phyloP scores from a whole-genome alignment of 805 yeast species.

The Yarrowia porcina region DNA sequence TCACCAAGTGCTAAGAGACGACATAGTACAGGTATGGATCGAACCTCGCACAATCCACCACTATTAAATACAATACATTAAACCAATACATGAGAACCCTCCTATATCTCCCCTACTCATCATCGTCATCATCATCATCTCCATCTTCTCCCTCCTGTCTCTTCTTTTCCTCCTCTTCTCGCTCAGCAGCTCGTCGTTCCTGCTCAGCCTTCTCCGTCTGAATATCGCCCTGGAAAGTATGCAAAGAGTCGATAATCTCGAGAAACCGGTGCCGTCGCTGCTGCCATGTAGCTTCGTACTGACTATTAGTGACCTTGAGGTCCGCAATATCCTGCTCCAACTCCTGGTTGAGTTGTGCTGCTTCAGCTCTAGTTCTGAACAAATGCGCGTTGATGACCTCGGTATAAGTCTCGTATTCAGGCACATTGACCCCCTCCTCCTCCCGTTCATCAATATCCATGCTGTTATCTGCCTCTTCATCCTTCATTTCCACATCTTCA shows the following conservation, averaged over 20 bases:
- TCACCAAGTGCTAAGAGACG: no score
- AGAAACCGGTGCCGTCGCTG: conserved; percentile 18
- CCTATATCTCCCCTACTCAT: no score
- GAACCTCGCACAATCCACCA: no score
- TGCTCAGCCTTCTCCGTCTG: conserved; percentile 25
- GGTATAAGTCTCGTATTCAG: conserved; percentile 3
- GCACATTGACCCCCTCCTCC: background rate
- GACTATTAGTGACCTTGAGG: conserved; percentile 16
- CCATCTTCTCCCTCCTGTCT: conserved; percentile 5
- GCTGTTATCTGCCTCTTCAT: conserved; percentile 19
- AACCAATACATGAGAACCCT: background rate
- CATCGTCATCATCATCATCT: background rate
- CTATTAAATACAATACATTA: background rate
- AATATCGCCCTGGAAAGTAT: conserved; percentile 22
- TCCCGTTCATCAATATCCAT: conserved; percentile 2
- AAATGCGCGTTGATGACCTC: background rate
- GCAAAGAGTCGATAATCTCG: conserved; percentile 20
- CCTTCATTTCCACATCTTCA: conserved; percentile 27
- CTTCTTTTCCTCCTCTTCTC: conserved; percentile 21
- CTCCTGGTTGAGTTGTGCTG: conserved; percentile 6
- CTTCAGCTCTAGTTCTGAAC: conserved; percentile 12
- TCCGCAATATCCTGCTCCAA: conserved; percentile 10
- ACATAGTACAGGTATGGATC: no score
- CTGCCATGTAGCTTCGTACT: conserved; percentile 20
- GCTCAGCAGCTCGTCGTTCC: conserved; percentile 21